These are phyloP conservation scores for Candida ovalis DNA, from an alignment of 805 yeast genomes.

Conservation along the genomic window DNA sequence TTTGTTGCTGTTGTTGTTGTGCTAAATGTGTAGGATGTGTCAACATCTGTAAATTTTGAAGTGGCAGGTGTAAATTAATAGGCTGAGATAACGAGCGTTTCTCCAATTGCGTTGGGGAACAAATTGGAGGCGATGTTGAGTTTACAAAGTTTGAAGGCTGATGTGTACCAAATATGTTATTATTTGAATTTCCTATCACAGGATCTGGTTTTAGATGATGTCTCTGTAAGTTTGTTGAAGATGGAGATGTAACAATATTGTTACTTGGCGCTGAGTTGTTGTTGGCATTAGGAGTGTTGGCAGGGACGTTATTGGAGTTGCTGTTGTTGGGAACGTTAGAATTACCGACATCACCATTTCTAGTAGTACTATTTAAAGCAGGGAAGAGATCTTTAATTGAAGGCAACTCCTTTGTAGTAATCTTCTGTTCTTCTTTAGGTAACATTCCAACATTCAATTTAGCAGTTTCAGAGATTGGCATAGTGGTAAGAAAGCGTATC, in stretches of 20 bases:
- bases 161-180: neutral
- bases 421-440: neutral
- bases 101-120: neutral
- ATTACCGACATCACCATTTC: neutral
- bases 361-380: conserved; percentile 6
- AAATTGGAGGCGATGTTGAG: neutral
- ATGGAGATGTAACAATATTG: neutral
- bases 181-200: neutral
- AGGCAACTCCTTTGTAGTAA: conserved; percentile 15
- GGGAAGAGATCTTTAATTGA: conserved; percentile 24
- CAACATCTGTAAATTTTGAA: neutral
- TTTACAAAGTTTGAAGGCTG: neutral
- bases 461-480: neutral
- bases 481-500: too few species aligned
- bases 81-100: conserved; percentile 10
- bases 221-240: conserved; percentile 3
- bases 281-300: neutral
- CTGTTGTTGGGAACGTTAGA: neutral
- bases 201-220: neutral
- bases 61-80: conserved; percentile 1
- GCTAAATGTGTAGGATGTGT: conserved; percentile 1
- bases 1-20: neutral
- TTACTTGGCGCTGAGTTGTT: neutral
- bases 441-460: neutral
- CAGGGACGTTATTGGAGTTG: neutral